A percentile compares a stretch with the other conserved stretches of the same genome.
These are phyloP conservation scores for Petunia axillaris DNA, from an alignment of 257 asterid species.

Conservation along the genomic window DNA sequence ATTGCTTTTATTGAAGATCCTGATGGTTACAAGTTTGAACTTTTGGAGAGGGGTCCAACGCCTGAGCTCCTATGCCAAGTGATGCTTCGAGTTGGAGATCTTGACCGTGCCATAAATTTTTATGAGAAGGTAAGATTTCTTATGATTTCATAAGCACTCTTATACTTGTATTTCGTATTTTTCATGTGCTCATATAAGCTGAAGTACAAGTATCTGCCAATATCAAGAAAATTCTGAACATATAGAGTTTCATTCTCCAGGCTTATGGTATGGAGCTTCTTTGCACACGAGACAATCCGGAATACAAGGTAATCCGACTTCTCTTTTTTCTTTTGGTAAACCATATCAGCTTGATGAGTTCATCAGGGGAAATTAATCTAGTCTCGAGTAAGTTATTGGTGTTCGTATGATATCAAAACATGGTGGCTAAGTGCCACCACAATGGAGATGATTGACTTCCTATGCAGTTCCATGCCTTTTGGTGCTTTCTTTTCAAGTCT, in stretches of 20 bases:
- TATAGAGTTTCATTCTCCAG: constrained; percentile 36
- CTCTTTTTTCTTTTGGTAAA: no score
- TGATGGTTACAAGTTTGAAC: constrained; percentile 97
- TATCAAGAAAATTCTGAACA: no score
- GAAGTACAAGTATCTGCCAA: not conserved
- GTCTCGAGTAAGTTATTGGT: not conserved
- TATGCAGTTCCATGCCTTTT: constrained; percentile 2
- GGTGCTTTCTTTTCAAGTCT: not conserved
- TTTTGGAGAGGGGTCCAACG: constrained; percentile 93
- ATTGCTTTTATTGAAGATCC: constrained; percentile 98
- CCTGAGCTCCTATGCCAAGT: constrained; percentile 98
- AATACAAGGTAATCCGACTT: constrained; percentile 71
- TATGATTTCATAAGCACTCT: not conserved
- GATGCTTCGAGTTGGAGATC: constrained; percentile 99
- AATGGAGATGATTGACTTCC: not conserved
- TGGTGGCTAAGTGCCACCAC: no score
- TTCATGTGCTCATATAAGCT: not conserved
- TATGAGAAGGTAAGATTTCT: constrained; percentile 71
- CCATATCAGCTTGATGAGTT: not conserved
- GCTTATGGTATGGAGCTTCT: constrained; percentile 98
- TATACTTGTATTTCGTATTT: not conserved
- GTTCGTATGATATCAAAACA: no score
- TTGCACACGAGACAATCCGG: constrained; percentile 93
- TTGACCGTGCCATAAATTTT: constrained; percentile 84
- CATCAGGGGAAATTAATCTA: not conserved